Evolutionary conservation across 331 rosid species (phyloP).

Genomic region (Cydonia oblonga): DNA sequence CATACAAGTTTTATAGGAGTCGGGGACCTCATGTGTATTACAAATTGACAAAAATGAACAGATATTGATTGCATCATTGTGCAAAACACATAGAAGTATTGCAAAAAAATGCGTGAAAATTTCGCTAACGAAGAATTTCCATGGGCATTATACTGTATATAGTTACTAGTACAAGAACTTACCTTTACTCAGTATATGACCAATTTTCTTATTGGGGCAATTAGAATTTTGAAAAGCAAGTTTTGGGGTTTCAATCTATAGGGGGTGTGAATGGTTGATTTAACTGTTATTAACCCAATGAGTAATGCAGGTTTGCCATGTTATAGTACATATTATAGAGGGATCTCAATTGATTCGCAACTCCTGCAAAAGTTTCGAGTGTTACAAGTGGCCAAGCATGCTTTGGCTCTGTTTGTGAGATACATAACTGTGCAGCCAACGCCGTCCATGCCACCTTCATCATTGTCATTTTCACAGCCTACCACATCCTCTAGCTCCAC

Average conservation of each 20-base stretch:
- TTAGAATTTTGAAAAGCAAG: neutral
- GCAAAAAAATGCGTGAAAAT: too few species aligned
- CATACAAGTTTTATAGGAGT: too few species aligned
- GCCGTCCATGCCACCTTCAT: conserved; percentile 35
- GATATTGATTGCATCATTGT: neutral
- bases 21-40: too few species aligned
- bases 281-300: conserved; percentile 14
- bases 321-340: conserved; percentile 67
- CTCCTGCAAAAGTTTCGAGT: conserved; percentile 65
- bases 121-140: neutral
- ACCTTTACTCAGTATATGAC: neutral
- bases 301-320: conserved; percentile 90
- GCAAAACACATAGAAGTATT: too few species aligned
- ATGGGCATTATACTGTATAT: neutral
- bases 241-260: neutral
- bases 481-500: conserved; percentile 18
- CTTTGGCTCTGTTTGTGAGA: conserved; percentile 58
- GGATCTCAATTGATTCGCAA: conserved; percentile 57
- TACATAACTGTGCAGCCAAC: conserved; percentile 32
- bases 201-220: neutral
- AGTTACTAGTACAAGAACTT: neutral
- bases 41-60: neutral
- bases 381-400: conserved; percentile 75
- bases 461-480: conserved; percentile 41
- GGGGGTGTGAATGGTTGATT: neutral